Percentiles rank a stretch among this genome's conserved stretches.
Evolutionary conservation across 345 rosid genomes (phyloP).

Genomic region (Brassica nigra): DNA sequence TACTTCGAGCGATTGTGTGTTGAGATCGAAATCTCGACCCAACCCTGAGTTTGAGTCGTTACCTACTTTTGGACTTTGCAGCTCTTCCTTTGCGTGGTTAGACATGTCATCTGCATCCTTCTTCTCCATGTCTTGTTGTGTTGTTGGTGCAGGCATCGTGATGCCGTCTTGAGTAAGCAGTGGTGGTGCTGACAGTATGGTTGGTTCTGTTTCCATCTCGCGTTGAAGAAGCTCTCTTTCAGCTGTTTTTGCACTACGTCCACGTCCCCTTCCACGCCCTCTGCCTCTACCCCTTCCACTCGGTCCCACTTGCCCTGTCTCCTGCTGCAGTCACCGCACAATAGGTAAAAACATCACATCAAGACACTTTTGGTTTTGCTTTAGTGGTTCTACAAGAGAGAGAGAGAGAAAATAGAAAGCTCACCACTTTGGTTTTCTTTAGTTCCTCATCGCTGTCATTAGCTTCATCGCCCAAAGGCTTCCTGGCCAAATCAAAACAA

Average conservation of each 20-base stretch:
- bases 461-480: constrained; percentile 71
- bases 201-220: constrained; percentile 59
- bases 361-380: constrained; percentile 2
- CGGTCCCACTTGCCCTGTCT: constrained; percentile 60
- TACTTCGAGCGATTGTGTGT: constrained; percentile 59
- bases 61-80: constrained; percentile 40
- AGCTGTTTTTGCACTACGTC: constrained; percentile 59
- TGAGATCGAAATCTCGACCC: constrained; percentile 41
- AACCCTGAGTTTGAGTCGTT: constrained; percentile 41
- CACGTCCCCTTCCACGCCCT: constrained; percentile 96
- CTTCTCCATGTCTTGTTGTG: constrained; percentile 20
- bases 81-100: constrained; percentile 40
- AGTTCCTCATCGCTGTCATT: constrained; percentile 85
- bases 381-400: neutral
- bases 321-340: constrained; percentile 55
- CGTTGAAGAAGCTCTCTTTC: constrained; percentile 70
- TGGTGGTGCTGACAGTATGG: constrained; percentile 33
- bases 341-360: neutral
- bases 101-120: constrained; percentile 20
- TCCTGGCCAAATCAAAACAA: constrained; percentile 51
- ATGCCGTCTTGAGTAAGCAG: constrained; percentile 4
- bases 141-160: constrained; percentile 11
- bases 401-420: constrained; percentile 18
- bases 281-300: constrained; percentile 93
- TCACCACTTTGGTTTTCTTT: constrained; percentile 80